phyloP scores from a whole-genome alignment of 768 basidiomycete species.

The Phylloporus scabripes region DNA sequence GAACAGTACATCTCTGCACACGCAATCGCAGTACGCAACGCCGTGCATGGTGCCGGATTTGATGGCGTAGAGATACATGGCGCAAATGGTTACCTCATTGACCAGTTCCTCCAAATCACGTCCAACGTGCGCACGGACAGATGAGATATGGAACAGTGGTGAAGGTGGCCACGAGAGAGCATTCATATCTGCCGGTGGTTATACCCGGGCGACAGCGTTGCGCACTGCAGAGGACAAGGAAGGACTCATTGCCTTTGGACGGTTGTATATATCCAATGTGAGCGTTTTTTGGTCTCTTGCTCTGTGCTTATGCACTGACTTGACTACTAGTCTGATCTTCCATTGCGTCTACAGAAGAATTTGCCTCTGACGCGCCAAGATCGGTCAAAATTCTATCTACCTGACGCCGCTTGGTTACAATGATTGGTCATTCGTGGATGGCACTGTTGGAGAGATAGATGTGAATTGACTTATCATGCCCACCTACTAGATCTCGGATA shows the following conservation, averaged over 20 bases:
- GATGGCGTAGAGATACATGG: conserved; percentile 44
- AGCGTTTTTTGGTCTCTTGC: background rate
- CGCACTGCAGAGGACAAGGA: background rate
- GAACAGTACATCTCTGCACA: conserved; percentile 27
- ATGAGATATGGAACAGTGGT: conserved; percentile 30
- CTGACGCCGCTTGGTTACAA: conserved; percentile 23
- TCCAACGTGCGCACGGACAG: conserved; percentile 55
- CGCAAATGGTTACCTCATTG: conserved; percentile 43
- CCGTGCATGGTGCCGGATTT: conserved; percentile 36
- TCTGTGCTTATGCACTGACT: background rate
- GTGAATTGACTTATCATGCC: background rate
- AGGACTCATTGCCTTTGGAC: conserved; percentile 25
- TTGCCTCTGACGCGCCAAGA: conserved; percentile 16
- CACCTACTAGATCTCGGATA: background rate
- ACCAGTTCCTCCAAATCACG: conserved; percentile 59
- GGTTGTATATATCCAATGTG: conserved; percentile 5
- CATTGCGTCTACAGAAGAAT: conserved; percentile 16
- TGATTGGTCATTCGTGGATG: conserved; percentile 22
- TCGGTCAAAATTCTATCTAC: conserved; percentile 21
- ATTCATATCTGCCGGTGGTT: background rate
- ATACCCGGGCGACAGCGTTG: background rate
- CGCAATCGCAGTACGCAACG: conserved; percentile 30
- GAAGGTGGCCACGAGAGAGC: background rate
- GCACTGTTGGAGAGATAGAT: background rate
- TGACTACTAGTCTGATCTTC: conserved; percentile 27